A percentile compares a stretch with the other conserved stretches of the same genome.
Evolutionary conservation across 805 yeast genomes (phyloP).

Genomic region (Barnettozyma sucrosica): DNA sequence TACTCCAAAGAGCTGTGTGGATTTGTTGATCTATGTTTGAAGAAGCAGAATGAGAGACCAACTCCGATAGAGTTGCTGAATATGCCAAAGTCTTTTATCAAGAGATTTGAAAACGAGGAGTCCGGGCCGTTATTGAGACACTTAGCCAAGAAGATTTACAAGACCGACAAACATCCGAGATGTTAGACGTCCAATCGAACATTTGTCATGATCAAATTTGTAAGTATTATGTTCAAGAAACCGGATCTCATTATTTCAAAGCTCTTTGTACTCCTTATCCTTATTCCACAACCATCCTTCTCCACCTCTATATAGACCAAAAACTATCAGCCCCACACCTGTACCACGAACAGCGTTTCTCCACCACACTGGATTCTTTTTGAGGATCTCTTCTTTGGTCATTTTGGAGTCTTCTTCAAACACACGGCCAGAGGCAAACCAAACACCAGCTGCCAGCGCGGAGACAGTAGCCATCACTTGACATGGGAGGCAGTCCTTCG

Average conservation of each 20-base stretch:
- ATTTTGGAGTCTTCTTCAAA: slow-evolving; percentile 39
- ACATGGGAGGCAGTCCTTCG: slow-evolving; percentile 60
- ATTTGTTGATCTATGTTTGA: slow-evolving; percentile 70
- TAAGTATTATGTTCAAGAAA: neutral
- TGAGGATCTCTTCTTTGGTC: slow-evolving; percentile 28
- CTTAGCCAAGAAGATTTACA: slow-evolving; percentile 34
- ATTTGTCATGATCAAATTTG: neutral
- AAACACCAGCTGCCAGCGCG: slow-evolving; percentile 56
- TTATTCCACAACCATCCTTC: slow-evolving; percentile 55
- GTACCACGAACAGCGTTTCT: slow-evolving; percentile 42
- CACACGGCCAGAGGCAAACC: slow-evolving; percentile 51
- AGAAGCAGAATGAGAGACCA: slow-evolving; percentile 61
- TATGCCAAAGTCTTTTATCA: slow-evolving; percentile 28
- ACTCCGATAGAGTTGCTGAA: slow-evolving; percentile 65
- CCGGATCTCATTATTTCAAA: neutral
- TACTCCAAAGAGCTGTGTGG: slow-evolving; percentile 45
- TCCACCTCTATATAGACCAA: slow-evolving; percentile 58
- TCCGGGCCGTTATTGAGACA: slow-evolving; percentile 33
- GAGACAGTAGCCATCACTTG: slow-evolving; percentile 58
- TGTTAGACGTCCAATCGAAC: neutral
- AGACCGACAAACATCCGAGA: slow-evolving; percentile 5
- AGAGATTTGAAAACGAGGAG: slow-evolving; percentile 29
- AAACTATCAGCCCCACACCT: slow-evolving; percentile 49
- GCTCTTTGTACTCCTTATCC: slow-evolving; percentile 30
- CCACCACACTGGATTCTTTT: slow-evolving; percentile 57